These are phyloP conservation scores for Tetrapisispora nanseiensis DNA, from an alignment of 805 yeast genomes.

Conservation along the genomic window DNA sequence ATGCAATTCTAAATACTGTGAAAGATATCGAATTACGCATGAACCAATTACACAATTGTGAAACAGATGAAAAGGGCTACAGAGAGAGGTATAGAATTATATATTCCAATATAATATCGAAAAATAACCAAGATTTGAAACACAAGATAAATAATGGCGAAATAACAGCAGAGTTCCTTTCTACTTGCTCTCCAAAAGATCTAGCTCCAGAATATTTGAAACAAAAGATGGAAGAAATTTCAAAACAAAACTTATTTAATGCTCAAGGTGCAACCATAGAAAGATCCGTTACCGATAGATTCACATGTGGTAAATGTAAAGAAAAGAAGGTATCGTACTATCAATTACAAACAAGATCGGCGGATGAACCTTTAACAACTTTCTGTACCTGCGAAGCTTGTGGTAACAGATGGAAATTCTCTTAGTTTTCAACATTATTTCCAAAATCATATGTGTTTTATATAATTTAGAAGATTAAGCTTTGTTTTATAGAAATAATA, in stretches of 20 bases:
- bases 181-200: slow-evolving; percentile 83
- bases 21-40: slow-evolving; percentile 67
- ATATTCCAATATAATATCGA: slow-evolving; percentile 79
- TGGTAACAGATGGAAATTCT: slow-evolving; percentile 97
- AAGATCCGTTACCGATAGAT: slow-evolving; percentile 92
- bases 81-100: slow-evolving; percentile 78
- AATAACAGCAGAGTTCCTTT: slow-evolving; percentile 54
- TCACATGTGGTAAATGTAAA: slow-evolving; percentile 96
- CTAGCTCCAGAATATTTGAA: slow-evolving; percentile 89
- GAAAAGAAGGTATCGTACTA: slow-evolving; percentile 94
- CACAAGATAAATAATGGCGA: slow-evolving; percentile 56
- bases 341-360: slow-evolving; percentile 96
- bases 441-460: background rate
- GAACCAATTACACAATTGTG: slow-evolving; percentile 47
- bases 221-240: slow-evolving; percentile 74
- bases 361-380: slow-evolving; percentile 97
- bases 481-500: background rate
- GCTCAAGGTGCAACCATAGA: slow-evolving; percentile 97
- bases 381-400: slow-evolving; percentile 97
- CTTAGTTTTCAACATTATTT: slow-evolving; percentile 32
- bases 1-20: slow-evolving; percentile 51
- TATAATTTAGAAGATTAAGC: background rate
- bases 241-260: slow-evolving; percentile 81
- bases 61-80: slow-evolving; percentile 45
- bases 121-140: slow-evolving; percentile 80